These are phyloP conservation scores for Ceratobasidium sp. DNA, from an alignment of 1,284 basidiomycete genomes.

Conservation along the genomic window DNA sequence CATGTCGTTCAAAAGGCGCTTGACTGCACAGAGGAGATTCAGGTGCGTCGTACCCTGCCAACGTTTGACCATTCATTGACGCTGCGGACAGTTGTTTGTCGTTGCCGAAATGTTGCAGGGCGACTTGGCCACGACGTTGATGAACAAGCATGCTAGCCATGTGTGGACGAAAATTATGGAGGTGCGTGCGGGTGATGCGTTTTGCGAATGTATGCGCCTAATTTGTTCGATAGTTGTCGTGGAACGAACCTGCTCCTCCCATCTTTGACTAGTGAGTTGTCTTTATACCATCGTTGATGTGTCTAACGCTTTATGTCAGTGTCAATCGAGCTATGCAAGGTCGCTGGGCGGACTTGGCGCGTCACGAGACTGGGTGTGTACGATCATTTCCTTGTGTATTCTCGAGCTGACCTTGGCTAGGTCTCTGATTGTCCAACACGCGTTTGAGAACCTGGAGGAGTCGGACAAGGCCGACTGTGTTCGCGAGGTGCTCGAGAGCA, in stretches of 20 bases:
- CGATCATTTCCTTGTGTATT: not conserved
- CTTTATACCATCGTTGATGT: constrained; percentile 31
- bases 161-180: constrained; percentile 83
- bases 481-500: constrained; percentile 74
- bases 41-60: constrained; percentile 53
- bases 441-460: constrained; percentile 86
- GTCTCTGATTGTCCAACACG: constrained; percentile 66
- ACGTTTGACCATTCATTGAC: not conserved
- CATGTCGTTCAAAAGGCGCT: constrained; percentile 89
- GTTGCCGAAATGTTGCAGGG: constrained; percentile 83
- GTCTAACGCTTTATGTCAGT: constrained; percentile 59
- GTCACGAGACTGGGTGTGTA: constrained; percentile 83
- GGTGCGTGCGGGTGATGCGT: constrained; percentile 3
- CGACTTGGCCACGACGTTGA: constrained; percentile 82
- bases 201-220: constrained; percentile 5
- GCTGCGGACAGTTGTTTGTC: constrained; percentile 65
- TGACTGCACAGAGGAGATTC: constrained; percentile 86
- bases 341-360: constrained; percentile 87
- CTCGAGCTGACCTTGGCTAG: constrained; percentile 1
- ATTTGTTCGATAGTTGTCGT: constrained; percentile 66
- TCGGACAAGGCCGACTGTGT: constrained; percentile 83
- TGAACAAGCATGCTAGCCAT: constrained; percentile 88
- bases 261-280: constrained; percentile 81
- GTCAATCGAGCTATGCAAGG: constrained; percentile 86
- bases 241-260: constrained; percentile 79